Evolutionary conservation across 2,329 filamentous ascomycete genomes (phyloP).

Genomic region (Penicillium oxalicum): DNA sequence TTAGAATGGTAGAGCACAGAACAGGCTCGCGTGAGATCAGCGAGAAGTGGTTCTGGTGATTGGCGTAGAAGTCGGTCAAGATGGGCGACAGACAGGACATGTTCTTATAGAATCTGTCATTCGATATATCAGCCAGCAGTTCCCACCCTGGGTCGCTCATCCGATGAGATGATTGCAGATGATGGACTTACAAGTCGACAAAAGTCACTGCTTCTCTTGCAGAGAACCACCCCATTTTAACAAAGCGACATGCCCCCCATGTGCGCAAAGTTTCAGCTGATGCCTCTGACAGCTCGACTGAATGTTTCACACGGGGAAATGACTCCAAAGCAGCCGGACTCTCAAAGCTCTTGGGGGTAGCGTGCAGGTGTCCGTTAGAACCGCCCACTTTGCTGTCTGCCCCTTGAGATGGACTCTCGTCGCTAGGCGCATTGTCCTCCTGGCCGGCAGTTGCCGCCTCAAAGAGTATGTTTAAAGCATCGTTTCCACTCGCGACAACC

Average conservation of each 20-base stretch:
- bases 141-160: too few relatives aligned
- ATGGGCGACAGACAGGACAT: constrained; percentile 49
- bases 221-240: constrained; percentile 52
- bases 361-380: constrained; percentile 5
- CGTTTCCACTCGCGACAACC: constrained; percentile 50
- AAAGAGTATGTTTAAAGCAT: constrained; percentile 49
- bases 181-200: constrained; percentile 40
- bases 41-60: constrained; percentile 44
- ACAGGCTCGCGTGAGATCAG: constrained; percentile 49
- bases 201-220: constrained; percentile 50
- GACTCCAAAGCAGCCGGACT: constrained; percentile 17
- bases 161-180: not conserved
- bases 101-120: constrained; percentile 44
- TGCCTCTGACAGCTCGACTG: constrained; percentile 25
- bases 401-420: constrained; percentile 20
- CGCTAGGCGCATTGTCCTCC: constrained; percentile 31
- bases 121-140: not conserved
- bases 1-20: constrained; percentile 49
- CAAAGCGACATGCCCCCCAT: constrained; percentile 49
- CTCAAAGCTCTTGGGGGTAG: constrained; percentile 14
- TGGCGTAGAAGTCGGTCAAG: constrained; percentile 45
- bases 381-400: constrained; percentile 15
- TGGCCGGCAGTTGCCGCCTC: constrained; percentile 42
- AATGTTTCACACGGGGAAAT: constrained; percentile 18
- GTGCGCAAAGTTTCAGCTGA: constrained; percentile 37